These are phyloP conservation scores for Sclerotinia glacialis DNA, from an alignment of 2,329 filamentous ascomycete genomes.

Conservation along the genomic window DNA sequence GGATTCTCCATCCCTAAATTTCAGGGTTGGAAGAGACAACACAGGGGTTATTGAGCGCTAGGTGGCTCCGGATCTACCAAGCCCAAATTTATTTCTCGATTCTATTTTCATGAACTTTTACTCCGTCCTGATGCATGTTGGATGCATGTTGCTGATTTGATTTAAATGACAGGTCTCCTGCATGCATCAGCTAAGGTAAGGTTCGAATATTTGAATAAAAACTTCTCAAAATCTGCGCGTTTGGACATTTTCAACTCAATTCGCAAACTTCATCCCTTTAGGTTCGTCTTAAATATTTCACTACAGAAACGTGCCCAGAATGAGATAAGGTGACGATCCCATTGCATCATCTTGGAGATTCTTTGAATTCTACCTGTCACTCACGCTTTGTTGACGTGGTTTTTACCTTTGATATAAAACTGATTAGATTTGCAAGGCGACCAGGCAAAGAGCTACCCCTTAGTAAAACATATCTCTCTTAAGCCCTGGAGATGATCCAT, in stretches of 20 bases:
- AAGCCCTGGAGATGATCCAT: neutral
- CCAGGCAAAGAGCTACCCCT: neutral
- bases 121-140: neutral
- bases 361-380: neutral
- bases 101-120: neutral
- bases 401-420: neutral
- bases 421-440: neutral
- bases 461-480: neutral
- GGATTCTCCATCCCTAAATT: slow-evolving; percentile 1
- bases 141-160: too few relatives aligned
- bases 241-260: neutral
- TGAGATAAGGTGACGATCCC: neutral
- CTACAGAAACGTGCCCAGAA: neutral
- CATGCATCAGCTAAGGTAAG: neutral
- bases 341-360: neutral
- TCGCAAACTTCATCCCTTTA: slow-evolving; percentile 13
- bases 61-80: slow-evolving; percentile 1
- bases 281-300: neutral
- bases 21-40: neutral
- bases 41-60: slow-evolving; percentile 1
- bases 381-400: neutral
- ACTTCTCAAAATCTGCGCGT: neutral
- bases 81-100: neutral
- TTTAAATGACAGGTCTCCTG: slow-evolving; percentile 6
- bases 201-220: neutral